phyloP scores from a whole-genome alignment of 352 stramenopile genomes.

The Phytophthora tubulina region DNA sequence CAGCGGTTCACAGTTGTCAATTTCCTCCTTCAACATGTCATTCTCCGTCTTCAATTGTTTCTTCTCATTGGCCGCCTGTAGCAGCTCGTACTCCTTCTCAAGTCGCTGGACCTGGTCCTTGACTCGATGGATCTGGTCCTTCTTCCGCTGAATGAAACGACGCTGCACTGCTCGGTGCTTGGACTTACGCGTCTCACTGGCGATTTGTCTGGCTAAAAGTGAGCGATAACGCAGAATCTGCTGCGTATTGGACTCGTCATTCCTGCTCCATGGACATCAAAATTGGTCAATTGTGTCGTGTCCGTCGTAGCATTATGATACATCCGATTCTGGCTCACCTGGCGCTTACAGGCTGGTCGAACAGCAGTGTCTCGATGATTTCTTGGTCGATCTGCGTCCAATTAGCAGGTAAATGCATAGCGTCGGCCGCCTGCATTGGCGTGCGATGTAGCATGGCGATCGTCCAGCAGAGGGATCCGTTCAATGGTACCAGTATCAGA shows the following conservation, averaged over 20 bases:
- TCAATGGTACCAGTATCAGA: neutral
- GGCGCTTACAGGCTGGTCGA: slow-evolving; percentile 25
- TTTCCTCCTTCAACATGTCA: slow-evolving; percentile 22
- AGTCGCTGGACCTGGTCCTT: slow-evolving; percentile 41
- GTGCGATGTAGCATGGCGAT: slow-evolving; percentile 7
- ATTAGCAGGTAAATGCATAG: slow-evolving; percentile 29
- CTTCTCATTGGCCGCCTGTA: slow-evolving; percentile 36
- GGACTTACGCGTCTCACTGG: slow-evolving; percentile 42
- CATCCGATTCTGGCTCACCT: neutral
- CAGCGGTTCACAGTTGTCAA: slow-evolving; percentile 13
- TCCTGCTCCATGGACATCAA: neutral
- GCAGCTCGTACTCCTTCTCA: slow-evolving; percentile 40
- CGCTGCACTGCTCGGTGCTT: slow-evolving; percentile 59
- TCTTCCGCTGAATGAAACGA: slow-evolving; percentile 58
- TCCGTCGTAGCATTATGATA: neutral
- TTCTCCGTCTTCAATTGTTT: slow-evolving; percentile 42
- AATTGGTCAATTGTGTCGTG: neutral
- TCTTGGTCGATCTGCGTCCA: slow-evolving; percentile 49
- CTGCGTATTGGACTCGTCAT: slow-evolving; percentile 9
- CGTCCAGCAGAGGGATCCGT: neutral
- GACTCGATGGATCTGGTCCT: slow-evolving; percentile 45
- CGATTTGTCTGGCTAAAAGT: slow-evolving; percentile 16
- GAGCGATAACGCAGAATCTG: slow-evolving; percentile 23
- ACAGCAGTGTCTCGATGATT: slow-evolving; percentile 51
- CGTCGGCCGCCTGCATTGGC: slow-evolving; percentile 1